Percentiles rank a stretch among this genome's conserved stretches.
These are phyloP conservation scores for Thalassiosira profunda DNA, from an alignment of 108 stramenopile genomes.

Conservation along the genomic window DNA sequence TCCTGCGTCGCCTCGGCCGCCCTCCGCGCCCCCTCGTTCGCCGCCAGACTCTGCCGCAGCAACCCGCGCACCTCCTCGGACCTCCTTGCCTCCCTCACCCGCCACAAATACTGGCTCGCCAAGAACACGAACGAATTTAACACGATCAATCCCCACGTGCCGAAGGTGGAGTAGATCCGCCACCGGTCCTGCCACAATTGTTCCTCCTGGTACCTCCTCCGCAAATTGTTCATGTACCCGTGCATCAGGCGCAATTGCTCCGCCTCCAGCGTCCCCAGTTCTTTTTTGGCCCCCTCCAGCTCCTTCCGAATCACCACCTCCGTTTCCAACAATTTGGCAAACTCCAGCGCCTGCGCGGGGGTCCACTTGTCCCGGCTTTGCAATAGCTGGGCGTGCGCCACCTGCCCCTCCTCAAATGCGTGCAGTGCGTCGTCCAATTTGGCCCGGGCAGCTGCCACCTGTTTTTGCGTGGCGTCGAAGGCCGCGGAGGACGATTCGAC, in stretches of 20 bases:
- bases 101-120: constrained; percentile 48
- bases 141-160: constrained; percentile 63
- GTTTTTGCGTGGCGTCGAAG: constrained; percentile 46
- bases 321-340: constrained; percentile 46
- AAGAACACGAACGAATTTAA: constrained; percentile 64
- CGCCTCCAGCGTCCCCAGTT: constrained; percentile 38
- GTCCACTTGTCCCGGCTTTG: constrained; percentile 59
- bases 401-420: constrained; percentile 44
- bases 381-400: constrained; percentile 46
- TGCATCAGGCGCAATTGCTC: constrained; percentile 21
- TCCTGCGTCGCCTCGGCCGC: background rate
- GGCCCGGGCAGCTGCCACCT: constrained; percentile 39
- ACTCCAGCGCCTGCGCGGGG: constrained; percentile 51
- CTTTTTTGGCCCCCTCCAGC: constrained; percentile 33
- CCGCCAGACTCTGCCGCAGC: constrained; percentile 5
- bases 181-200: constrained; percentile 78
- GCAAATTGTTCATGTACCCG: constrained; percentile 61
- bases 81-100: constrained; percentile 29
- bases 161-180: constrained; percentile 61
- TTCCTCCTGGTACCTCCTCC: constrained; percentile 73
- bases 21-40: constrained; percentile 3
- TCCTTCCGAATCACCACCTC: constrained; percentile 46
- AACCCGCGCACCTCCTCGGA: constrained; percentile 16
- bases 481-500: constrained; percentile 40
- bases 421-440: constrained; percentile 29